phyloP scores from a whole-genome alignment of 2,329 filamentous ascomycete genomes.

The Penicillium occitanis region DNA sequence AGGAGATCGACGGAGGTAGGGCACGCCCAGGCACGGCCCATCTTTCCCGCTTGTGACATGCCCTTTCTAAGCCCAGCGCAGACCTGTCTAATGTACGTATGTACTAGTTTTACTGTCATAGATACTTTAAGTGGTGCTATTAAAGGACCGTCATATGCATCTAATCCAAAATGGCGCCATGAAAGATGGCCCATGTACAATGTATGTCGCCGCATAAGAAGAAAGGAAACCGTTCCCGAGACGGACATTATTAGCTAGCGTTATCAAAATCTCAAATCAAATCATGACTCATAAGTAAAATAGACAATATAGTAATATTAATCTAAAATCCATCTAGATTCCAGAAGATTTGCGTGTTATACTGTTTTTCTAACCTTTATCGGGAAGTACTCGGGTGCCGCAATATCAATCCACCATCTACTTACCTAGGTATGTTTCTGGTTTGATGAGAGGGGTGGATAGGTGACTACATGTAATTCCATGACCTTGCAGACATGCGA shows the following conservation, averaged over 20 bases:
- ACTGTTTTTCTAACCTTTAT: not conserved
- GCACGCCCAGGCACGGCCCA: conserved; percentile 1
- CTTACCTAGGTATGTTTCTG: not conserved
- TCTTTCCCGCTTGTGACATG: conserved; percentile 4
- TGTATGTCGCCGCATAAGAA: not conserved
- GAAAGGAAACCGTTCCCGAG: not conserved
- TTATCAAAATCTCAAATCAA: not conserved
- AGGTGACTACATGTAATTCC: not conserved
- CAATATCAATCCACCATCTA: not conserved
- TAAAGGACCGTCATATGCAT: not conserved
- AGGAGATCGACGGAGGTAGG: not conserved
- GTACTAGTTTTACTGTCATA: not conserved
- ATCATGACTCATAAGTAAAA: not conserved
- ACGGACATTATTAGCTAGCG: not conserved
- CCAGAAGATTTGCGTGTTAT: not conserved
- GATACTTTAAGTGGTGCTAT: not conserved
- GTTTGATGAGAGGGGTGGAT: not conserved
- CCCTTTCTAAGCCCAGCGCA: not conserved
- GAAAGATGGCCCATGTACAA: not conserved
- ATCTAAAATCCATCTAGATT: not conserved
- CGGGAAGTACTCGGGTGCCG: conserved; percentile 1
- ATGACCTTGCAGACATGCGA: not conserved
- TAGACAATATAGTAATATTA: not conserved
- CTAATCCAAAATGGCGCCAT: not conserved
- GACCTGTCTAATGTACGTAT: not conserved